Percentiles rank a stretch among this genome's conserved stretches.
phyloP scores from a whole-genome alignment of 768 basidiomycete genomes.

The Candolleomyces efflorescens region DNA sequence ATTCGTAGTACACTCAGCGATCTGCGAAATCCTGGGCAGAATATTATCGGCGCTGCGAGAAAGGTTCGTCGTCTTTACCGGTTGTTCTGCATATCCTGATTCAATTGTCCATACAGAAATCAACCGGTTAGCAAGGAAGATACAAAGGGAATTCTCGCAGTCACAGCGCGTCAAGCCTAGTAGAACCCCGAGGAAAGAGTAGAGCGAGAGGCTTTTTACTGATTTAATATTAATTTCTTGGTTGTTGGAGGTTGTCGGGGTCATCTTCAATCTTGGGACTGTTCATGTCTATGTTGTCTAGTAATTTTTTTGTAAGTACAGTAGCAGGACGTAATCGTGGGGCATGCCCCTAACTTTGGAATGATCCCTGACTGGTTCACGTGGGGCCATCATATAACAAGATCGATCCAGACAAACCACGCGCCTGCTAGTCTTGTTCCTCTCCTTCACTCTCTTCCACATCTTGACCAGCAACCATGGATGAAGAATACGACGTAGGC shows the following conservation, averaged over 20 bases:
- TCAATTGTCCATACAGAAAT: constrained; percentile 23
- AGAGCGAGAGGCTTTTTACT: background rate
- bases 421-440: constrained; percentile 15
- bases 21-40: constrained; percentile 58
- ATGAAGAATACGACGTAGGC: constrained; percentile 96
- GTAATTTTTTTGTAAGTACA: background rate
- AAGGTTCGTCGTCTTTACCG: constrained; percentile 28
- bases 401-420: constrained; percentile 9
- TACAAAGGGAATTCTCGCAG: constrained; percentile 23
- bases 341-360: constrained; percentile 1
- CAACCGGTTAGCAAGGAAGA: constrained; percentile 32
- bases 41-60: constrained; percentile 50
- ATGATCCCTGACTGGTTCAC: constrained; percentile 2
- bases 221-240: background rate
- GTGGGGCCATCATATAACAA: constrained; percentile 12
- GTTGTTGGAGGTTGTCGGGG: background rate
- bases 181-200: constrained; percentile 29
- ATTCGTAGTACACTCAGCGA: constrained; percentile 48
- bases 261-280: too few relatives aligned
- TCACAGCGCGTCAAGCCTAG: constrained; percentile 9
- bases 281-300: background rate
- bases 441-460: constrained; percentile 16
- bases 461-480: constrained; percentile 53
- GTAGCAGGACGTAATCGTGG: background rate
- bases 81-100: background rate